Evolutionary conservation across 2,329 filamentous ascomycete genomes (phyloP).

Genomic region (Pseudogymnoascus sp.): DNA sequence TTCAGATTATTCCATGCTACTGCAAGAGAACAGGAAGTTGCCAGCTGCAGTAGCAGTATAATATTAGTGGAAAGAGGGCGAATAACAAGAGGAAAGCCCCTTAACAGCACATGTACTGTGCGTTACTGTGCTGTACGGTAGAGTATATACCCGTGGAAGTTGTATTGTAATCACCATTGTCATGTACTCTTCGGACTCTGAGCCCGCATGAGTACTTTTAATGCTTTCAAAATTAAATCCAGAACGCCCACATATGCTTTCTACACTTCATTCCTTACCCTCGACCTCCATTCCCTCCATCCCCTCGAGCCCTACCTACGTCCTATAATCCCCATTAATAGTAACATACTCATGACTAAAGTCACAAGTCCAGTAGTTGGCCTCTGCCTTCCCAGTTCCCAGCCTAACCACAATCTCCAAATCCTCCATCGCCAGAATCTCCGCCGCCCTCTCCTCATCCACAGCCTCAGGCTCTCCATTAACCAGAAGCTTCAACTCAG

Average conservation of each 20-base stretch:
- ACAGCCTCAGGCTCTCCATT: constrained; percentile 73
- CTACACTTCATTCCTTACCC: background rate
- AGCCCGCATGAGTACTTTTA: background rate
- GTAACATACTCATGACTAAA: constrained; percentile 71
- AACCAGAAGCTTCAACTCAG: constrained; percentile 67
- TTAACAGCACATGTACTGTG: background rate
- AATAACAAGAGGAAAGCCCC: background rate
- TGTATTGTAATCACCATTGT: background rate
- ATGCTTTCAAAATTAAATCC: background rate
- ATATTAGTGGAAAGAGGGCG: no score
- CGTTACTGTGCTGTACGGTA: background rate
- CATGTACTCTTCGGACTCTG: background rate
- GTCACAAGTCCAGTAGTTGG: constrained; percentile 78
- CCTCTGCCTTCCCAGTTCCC: constrained; percentile 59
- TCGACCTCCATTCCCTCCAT: background rate
- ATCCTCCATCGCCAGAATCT: constrained; percentile 71
- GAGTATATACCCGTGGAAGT: background rate
- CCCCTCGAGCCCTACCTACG: constrained; percentile 34
- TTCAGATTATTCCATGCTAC: constrained; percentile 5
- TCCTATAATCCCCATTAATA: constrained; percentile 62
- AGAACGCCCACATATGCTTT: background rate
- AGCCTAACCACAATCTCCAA: constrained; percentile 69
- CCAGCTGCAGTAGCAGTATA: background rate
- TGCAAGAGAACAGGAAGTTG: background rate
- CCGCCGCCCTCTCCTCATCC: constrained; percentile 64